These are phyloP conservation scores for Gilbertella persicaria DNA, from an alignment of 371 early-diverging fungal genomes.

Conservation along the genomic window DNA sequence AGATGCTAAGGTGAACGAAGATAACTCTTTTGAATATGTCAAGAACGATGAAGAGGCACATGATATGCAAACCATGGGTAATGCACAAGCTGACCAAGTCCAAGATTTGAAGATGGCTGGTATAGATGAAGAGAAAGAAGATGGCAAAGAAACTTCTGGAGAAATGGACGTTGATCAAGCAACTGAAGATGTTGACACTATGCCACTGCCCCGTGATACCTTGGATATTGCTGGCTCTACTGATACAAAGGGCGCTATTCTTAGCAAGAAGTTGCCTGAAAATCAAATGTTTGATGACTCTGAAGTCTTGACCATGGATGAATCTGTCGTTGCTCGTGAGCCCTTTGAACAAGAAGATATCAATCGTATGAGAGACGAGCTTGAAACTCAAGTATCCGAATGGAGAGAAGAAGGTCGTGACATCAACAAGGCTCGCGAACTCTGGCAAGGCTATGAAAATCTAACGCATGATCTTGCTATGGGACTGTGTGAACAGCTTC, in stretches of 20 bases:
- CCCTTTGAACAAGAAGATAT: constrained; percentile 62
- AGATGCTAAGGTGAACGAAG: constrained; percentile 57
- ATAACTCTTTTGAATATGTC: constrained; percentile 74
- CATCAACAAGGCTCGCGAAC: constrained; percentile 65
- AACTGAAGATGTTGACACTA: constrained; percentile 38
- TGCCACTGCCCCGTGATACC: constrained; percentile 44
- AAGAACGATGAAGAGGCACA: constrained; percentile 75
- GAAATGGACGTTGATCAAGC: constrained; percentile 61
- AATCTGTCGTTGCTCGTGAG: constrained; percentile 53
- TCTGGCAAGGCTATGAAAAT: constrained; percentile 91
- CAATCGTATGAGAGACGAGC: constrained; percentile 62
- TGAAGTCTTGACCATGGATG: constrained; percentile 43
- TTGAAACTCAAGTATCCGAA: constrained; percentile 57
- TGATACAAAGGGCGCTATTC: constrained; percentile 39
- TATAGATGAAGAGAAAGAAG: constrained; percentile 57
- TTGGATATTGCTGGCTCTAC: constrained; percentile 29
- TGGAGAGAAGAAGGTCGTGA: constrained; percentile 66
- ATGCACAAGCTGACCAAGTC: constrained; percentile 75
- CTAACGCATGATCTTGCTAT: constrained; percentile 88
- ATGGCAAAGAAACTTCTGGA: constrained; percentile 52
- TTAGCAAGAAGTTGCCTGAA: constrained; percentile 39
- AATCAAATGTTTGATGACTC: constrained; percentile 29
- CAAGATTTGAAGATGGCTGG: constrained; percentile 60
- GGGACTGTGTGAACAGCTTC: constrained; percentile 92
- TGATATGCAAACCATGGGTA: constrained; percentile 77